Evolutionary conservation across 169 alveolate species (phyloP).

Genomic region (Toxoplasma gondii): DNA sequence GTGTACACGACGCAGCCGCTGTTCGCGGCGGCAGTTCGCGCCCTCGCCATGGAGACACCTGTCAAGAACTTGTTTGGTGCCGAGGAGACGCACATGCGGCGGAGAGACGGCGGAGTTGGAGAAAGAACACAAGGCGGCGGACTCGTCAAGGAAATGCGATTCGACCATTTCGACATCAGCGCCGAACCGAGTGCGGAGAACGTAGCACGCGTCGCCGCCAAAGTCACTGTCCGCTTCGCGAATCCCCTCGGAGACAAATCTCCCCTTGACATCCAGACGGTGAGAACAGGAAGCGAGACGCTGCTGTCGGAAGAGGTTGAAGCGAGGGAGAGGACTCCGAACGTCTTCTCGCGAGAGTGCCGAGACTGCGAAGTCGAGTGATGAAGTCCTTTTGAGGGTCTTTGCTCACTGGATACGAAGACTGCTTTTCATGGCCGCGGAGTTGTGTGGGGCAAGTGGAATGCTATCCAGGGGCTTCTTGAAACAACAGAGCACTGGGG

Average conservation of each 20-base stretch:
- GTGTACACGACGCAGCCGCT: not conserved
- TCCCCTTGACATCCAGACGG: not conserved
- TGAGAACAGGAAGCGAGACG: not conserved
- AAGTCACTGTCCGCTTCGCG: slow-evolving; percentile 9
- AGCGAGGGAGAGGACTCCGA: not conserved
- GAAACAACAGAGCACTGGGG: too few species aligned
- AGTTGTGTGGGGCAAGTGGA: too few species aligned
- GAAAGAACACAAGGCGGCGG: not conserved
- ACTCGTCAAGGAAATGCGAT: not conserved
- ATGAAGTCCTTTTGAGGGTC: not conserved
- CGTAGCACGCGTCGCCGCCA: not conserved
- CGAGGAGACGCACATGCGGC: not conserved
- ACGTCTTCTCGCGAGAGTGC: too few species aligned
- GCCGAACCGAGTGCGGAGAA: not conserved
- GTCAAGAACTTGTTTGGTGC: not conserved
- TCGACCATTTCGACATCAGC: not conserved
- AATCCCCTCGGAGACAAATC: not conserved
- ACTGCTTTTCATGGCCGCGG: too few species aligned
- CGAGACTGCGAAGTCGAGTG: not conserved
- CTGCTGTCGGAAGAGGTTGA: not conserved
- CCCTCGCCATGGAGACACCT: slow-evolving; percentile 1
- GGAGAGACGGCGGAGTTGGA: not conserved
- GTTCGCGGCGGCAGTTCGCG: slow-evolving; percentile 11
- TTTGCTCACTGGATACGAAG: not conserved
- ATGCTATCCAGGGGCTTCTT: too few species aligned